Percentiles rank a stretch among this genome's conserved stretches.
These are phyloP conservation scores for Colletotrichum sansevieriae DNA, from an alignment of 2,329 filamentous ascomycete species.

Conservation along the genomic window DNA sequence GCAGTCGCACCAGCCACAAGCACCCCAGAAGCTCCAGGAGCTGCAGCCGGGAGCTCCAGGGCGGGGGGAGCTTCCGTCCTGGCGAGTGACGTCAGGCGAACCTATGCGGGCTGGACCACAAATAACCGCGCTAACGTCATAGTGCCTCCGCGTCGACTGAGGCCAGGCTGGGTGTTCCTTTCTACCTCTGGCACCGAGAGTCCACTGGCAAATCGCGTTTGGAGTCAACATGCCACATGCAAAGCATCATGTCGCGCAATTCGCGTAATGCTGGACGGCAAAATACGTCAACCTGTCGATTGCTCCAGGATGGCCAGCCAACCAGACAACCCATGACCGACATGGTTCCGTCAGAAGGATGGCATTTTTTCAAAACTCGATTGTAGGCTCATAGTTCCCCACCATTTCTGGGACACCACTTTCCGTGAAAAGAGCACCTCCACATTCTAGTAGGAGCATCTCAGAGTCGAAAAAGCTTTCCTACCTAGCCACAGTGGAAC, in stretches of 20 bases:
- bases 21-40: constrained; percentile 19
- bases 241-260: constrained; percentile 21
- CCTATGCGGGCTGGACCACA: constrained; percentile 22
- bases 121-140: constrained; percentile 33
- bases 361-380: constrained; percentile 40
- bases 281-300: constrained; percentile 40
- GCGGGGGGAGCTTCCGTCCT: not conserved
- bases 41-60: constrained; percentile 20
- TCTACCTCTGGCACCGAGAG: constrained; percentile 1
- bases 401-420: constrained; percentile 17
- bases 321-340: constrained; percentile 24
- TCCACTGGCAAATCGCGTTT: constrained; percentile 23
- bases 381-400: constrained; percentile 23
- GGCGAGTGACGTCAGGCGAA: constrained; percentile 25
- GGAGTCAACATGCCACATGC: constrained; percentile 34
- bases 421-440: constrained; percentile 26
- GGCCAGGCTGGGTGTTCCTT: constrained; percentile 13
- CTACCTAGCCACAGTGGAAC: constrained; percentile 35
- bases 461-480: constrained; percentile 3
- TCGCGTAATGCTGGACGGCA: constrained; percentile 27
- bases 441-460: constrained; percentile 29
- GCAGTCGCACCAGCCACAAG: constrained; percentile 33
- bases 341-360: constrained; percentile 25
- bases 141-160: constrained; percentile 23
- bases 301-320: constrained; percentile 27